Base-by-base conservation (phyloP, 2,329 filamentous ascomycete species). In the Apiospora saccharicola region DNA sequence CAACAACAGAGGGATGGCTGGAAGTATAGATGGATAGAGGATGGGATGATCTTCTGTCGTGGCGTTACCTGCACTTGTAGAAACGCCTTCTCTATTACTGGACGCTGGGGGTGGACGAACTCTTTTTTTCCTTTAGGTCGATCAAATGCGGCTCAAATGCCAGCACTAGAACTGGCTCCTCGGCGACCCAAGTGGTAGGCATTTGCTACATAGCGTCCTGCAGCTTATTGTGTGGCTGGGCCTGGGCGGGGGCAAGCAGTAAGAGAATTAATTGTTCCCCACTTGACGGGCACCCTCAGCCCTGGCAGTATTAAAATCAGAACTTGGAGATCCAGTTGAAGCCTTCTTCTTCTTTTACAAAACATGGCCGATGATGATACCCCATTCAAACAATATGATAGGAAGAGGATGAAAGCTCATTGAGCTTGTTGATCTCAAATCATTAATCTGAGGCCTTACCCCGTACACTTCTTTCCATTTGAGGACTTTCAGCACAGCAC, bases 371-470 rank as follows among this genome's bases (percentile, higher is more conserved):
- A 49, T 73, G 72, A 73, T 70, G 72, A 73, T 67, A 70, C 47
- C 37, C 64, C 68, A 68, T 22, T 37, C 47, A 71, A 72, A 57
- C 41, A 70, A 70, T 44, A 72, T 71, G 67, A 73, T 73, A 73
- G 72, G 72, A 73, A 73, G 72, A 73, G 72, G 67, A 30, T 34
- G 43, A 71, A 71, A 67, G 71, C 51, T 70, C 61, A 30, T 37
- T 12, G 41, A 47, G 69, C 61, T 70, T 68, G n/a, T 68, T 73
- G 72, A 73, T 70, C 68, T 73, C 72, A 73, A 73, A 53, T 69
- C 57, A 70, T 49, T 53, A 70, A 51, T 73, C 72, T 71, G 72
- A 73, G 70, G 72, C 70, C 70, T 47, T 7, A n/a, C 13, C 16
- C 22, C 34, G 4, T 30, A 30, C 26, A 44, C 7, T 41, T 44